Percentiles rank a stretch among this genome's conserved stretches.
These are phyloP conservation scores for Exserohilum rostratum DNA, from an alignment of 2,329 filamentous ascomycete genomes.

Conservation along the genomic window DNA sequence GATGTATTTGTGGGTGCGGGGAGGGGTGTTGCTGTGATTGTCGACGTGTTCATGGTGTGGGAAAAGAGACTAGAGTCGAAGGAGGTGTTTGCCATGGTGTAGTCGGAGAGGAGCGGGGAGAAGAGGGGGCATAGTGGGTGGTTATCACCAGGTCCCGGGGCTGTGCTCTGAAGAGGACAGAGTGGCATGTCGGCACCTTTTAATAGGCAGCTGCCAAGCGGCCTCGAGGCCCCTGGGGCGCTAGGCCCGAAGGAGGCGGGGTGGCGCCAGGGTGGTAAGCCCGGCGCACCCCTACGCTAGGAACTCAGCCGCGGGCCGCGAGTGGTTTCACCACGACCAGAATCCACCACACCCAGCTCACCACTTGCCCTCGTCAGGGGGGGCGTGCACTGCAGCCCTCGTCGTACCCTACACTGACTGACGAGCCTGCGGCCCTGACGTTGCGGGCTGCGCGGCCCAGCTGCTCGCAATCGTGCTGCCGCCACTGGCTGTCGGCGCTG, in stretches of 20 bases:
- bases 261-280: conserved; percentile 8
- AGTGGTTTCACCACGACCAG: conserved; percentile 29
- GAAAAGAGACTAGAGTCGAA: conserved; percentile 28
- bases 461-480: too few species aligned
- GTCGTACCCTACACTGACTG: too few species aligned
- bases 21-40: conserved; percentile 13
- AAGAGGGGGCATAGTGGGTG: conserved; percentile 39
- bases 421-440: too few species aligned
- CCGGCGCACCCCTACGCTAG: conserved; percentile 24
- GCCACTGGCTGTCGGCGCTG: too few species aligned
- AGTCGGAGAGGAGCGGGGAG: conserved; percentile 35
- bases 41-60: conserved; percentile 32
- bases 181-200: conserved; percentile 46
- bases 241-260: conserved; percentile 17
- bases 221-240: conserved; percentile 21
- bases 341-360: conserved; percentile 13
- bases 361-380: too few species aligned
- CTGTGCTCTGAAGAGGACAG: conserved; percentile 34
- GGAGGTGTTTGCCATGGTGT: conserved; percentile 37
- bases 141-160: conserved; percentile 30
- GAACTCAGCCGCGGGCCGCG: conserved; percentile 34
- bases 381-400: conserved; percentile 9
- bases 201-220: conserved; percentile 37
- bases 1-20: neutral
- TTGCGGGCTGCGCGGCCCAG: neutral